phyloP scores from a whole-genome alignment of 768 basidiomycete species.

The Coprinopsis strossmayeri region DNA sequence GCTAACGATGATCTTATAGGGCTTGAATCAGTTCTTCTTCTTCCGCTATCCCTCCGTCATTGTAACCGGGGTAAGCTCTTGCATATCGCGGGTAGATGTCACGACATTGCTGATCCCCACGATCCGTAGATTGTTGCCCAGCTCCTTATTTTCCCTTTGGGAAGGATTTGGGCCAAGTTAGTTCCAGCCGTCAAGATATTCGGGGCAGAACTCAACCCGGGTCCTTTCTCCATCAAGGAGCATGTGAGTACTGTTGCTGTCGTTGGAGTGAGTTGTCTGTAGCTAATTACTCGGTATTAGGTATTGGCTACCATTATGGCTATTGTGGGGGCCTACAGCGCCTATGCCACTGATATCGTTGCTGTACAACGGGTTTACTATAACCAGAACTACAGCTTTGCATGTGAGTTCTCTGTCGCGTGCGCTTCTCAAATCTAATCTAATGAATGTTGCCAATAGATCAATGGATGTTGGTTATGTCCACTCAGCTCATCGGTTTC shows the following conservation, averaged over 20 bases:
- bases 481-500: conserved; percentile 74
- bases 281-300: conserved; percentile 12
- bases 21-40: conserved; percentile 35
- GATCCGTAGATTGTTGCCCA: conserved; percentile 54
- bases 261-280: not conserved
- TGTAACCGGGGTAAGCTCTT: conserved; percentile 37
- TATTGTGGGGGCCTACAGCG: conserved; percentile 36
- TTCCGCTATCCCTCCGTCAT: conserved; percentile 68
- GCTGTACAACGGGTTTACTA: conserved; percentile 76
- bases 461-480: conserved; percentile 77
- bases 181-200: conserved; percentile 48
- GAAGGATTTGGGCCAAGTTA: conserved; percentile 49
- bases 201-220: conserved; percentile 52
- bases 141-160: conserved; percentile 60
- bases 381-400: conserved; percentile 53
- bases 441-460: conserved; percentile 39
- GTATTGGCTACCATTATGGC: conserved; percentile 55
- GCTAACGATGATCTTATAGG: conserved; percentile 3
- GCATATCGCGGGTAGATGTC: too few species aligned
- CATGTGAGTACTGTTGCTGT: conserved; percentile 38
- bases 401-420: conserved; percentile 31
- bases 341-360: conserved; percentile 72
- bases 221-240: conserved; percentile 72
- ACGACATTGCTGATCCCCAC: not conserved
- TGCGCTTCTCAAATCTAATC: not conserved